Conservation (phyloP, 306 rosid genomes). For the Sesbania bispinosa region DNA sequence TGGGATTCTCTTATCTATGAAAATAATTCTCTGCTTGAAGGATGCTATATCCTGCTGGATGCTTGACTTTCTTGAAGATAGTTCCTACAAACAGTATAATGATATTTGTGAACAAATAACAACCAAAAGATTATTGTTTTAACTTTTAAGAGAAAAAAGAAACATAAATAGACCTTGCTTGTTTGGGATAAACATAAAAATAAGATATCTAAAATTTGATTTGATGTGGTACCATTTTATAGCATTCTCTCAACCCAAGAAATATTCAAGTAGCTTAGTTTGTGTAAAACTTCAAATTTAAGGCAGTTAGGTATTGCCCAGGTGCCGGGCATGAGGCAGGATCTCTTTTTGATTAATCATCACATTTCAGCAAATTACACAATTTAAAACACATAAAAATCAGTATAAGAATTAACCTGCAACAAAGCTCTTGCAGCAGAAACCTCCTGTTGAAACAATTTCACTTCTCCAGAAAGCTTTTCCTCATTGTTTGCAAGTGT, state of each 20-base stretch:
- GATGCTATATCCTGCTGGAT: conserved; percentile 68
- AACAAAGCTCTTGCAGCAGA: conserved; percentile 66
- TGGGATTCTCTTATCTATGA: conserved; percentile 75
- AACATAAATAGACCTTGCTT: neutral
- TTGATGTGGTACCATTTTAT: neutral
- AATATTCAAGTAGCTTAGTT: conserved; percentile 14
- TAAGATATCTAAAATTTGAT: conserved; percentile 3
- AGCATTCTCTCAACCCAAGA: neutral
- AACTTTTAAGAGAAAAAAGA: neutral
- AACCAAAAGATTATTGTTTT: too few relatives aligned
- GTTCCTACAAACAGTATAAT: conserved; percentile 51
- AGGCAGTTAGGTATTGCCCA: neutral
- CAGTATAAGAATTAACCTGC: conserved; percentile 49
- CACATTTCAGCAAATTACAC: conserved; percentile 1
- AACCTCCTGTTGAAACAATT: conserved; percentile 53
- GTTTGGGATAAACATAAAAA: neutral
- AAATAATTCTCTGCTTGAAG: conserved; percentile 64
- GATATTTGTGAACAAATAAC: conserved; percentile 30
- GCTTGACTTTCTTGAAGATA: conserved; percentile 70
- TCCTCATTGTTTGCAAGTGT: conserved; percentile 65
- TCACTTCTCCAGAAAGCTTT: conserved; percentile 60
- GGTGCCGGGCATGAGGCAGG: neutral
- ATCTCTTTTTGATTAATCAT: conserved; percentile 15
- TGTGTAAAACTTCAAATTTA: conserved; percentile 15
- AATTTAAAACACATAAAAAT: conserved; percentile 14